Evolutionary conservation across 2,329 filamentous ascomycete genomes (phyloP), one percentile per base, ranked within the genome.

Genomic region (Alternaria sp.): DNA sequence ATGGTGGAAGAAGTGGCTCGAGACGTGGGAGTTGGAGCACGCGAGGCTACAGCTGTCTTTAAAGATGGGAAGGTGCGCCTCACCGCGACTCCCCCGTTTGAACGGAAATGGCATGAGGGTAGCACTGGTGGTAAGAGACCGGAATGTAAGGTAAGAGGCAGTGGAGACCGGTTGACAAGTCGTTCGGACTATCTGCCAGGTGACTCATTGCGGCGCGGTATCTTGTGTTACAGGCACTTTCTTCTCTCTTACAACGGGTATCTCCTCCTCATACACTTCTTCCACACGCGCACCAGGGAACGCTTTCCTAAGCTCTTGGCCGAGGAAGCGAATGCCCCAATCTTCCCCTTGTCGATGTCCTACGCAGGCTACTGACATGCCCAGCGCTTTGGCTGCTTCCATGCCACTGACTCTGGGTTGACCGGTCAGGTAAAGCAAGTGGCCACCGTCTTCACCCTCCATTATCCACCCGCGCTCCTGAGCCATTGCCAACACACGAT

Each of bases 381-480:
- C 75, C 20, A 69, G 59, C 9, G 73, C 71, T 53, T 66, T 70
- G 14, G 79, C 79, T 54, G 75, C 76, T 30, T 70, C 57, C 46
- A 80, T 58, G 1, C 79, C 79, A 55, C 66, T 65, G 9, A 76
- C 71, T 26, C 80, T 71, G 18, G 78, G 72, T 30, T 80, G 76
- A 3, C 80, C 80, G 4, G 80, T 82, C 30, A 82, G 66, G 30
- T 81, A 82, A 6, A 82, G 63, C 2, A 82, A 64, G 43, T 75
- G 65, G 9, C 65, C 69, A 2, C 74, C 74, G n/a, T 74, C 68
- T 7, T 64, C 65, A 26, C 63, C 65, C 25, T 62, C 58, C 23
- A 26, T 51, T 21, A 77, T 63, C 76, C 75, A 78, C 1, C 68
- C 69, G 9, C 63, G 64, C 51, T 72, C 58, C 23, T 67, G 57